Evolutionary conservation across 768 basidiomycete genomes (phyloP), one percentile per base, ranked within the genome.

Genomic region (Guyanaporus albipodus): DNA sequence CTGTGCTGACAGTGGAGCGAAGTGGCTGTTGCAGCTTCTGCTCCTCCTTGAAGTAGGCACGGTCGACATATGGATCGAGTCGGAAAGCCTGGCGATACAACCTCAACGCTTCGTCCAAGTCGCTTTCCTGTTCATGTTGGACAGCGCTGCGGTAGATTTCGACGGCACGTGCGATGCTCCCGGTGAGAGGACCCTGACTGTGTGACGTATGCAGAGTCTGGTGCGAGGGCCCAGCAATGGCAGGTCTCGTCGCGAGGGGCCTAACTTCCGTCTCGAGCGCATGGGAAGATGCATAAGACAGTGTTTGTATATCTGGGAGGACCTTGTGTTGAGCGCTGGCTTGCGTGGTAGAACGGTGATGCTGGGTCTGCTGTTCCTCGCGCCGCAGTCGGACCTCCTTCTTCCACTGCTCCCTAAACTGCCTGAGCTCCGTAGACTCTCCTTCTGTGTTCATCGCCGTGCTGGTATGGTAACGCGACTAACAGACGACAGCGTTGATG

Each of bases 1-100:
- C 74, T 39, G 79, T 79, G 83, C 35, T 31, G 12, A 15, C 17
- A 22, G 32, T 19, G 24, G 57, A 40, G 34, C 37, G 45, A 31
- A 38, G 37, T 22, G 38, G 38, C 33, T 55, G 48, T 9, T 56
- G 54, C 26, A 55, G 26, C 46, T 56, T 60, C 34, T 59, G 68
- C 58, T 87, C 83, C 49, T 81, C 73, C 33, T 73, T 71, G 49
- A 76, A 72, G 66, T 87, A 91, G 1, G 77, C 75, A 49, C 75
- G 74, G 60, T 92, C 91, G 27, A 93, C 87, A 50, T 87, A 71
- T 28, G 84, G 71, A 49, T 92, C 78, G 67, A 85, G 68, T 42
- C 84, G 79, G 63, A 92, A 93, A 2, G 89, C 89, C 50, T 80
- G 78, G 9, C 89, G 81, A 58, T 95, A 96, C 8, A 91, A 67